phyloP scores from a whole-genome alignment of 129 eudicot genomes.

The Artemisia annua region DNA sequence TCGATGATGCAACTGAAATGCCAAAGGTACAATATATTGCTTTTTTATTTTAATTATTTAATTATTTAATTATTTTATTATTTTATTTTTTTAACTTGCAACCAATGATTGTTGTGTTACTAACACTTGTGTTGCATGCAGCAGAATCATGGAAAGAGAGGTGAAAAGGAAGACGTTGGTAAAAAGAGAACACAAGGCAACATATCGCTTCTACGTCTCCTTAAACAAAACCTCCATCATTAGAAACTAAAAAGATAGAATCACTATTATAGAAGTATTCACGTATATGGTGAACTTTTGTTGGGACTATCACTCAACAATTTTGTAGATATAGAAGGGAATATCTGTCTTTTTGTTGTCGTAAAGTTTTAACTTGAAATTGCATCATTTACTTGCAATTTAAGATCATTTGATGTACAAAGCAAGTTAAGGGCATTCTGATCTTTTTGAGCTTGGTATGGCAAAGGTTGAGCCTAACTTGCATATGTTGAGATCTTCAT shows the following conservation, averaged over 20 bases:
- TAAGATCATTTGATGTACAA: no score
- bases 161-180: conserved; percentile 42
- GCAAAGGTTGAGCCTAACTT: no score
- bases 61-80: no score
- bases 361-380: background rate
- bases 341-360: background rate
- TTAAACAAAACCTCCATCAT: conserved; percentile 41
- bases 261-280: background rate
- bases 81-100: background rate
- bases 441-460: no score
- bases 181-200: conserved; percentile 48
- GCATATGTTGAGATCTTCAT: no score
- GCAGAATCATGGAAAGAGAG: conserved; percentile 58
- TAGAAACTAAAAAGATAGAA: conserved; percentile 19
- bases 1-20: conserved; percentile 50
- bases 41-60: no score
- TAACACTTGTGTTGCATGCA: conserved; percentile 14
- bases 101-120: background rate
- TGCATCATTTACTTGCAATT: background rate
- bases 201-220: conserved; percentile 58
- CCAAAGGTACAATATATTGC: conserved; percentile 50
- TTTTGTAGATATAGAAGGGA: background rate
- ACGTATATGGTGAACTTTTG: background rate
- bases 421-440: no score
- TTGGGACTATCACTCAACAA: background rate